phyloP scores from a whole-genome alignment of 768 basidiomycete genomes.

The Tulasnella sp. region DNA sequence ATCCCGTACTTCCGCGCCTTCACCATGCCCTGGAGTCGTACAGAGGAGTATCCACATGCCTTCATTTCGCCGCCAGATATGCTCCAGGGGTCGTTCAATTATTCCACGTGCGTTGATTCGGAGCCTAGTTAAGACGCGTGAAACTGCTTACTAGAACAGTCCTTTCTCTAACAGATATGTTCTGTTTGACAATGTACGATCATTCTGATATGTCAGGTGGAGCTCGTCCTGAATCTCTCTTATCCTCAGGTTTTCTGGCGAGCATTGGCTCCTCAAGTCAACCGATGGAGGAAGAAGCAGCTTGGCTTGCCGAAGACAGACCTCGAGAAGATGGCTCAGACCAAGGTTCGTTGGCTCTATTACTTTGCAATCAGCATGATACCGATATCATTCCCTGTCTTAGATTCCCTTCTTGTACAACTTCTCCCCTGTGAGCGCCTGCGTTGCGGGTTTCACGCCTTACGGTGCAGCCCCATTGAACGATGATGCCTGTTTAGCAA shows the following conservation, averaged over 20 bases:
- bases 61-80: conserved; percentile 55
- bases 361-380: not conserved
- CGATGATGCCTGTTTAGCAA: conserved; percentile 24
- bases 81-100: conserved; percentile 47
- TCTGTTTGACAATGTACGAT: conserved; percentile 39
- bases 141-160: not conserved
- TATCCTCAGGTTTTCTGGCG: conserved; percentile 50
- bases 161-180: conserved; percentile 35
- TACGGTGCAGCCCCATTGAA: not conserved
- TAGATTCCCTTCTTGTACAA: conserved; percentile 52
- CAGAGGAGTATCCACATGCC: conserved; percentile 52
- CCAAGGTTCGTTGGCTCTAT: conserved; percentile 31
- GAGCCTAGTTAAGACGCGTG: not conserved
- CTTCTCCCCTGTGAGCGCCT: conserved; percentile 40
- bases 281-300: conserved; percentile 48
- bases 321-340: conserved; percentile 47
- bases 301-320: conserved; percentile 44
- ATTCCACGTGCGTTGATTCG: conserved; percentile 17
- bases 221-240: conserved; percentile 36
- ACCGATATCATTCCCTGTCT: not conserved
- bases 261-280: conserved; percentile 55
- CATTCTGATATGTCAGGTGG: no score
- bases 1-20: conserved; percentile 60
- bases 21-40: conserved; percentile 44
- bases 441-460: not conserved